Evolutionary conservation across 2,329 filamentous ascomycete species (phyloP).

Genomic region (Cytospora schulzeri): DNA sequence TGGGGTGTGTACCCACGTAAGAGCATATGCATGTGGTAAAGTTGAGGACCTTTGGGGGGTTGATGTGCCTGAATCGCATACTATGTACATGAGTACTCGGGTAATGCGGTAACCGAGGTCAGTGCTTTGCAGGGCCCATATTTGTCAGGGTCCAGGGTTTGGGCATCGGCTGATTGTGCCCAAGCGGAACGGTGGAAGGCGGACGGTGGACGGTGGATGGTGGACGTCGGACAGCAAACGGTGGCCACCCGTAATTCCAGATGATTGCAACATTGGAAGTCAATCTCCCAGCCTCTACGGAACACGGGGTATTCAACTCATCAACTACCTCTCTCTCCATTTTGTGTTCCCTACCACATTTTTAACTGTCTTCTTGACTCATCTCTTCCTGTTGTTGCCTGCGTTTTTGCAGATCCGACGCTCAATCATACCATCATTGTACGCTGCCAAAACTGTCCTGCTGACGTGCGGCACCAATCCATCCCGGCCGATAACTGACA

Average conservation of each 20-base stretch:
- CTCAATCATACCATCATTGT: not conserved
- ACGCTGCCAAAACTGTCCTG: not conserved
- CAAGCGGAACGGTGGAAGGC: conserved; percentile 1
- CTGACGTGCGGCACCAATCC: not conserved
- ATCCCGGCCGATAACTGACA: conserved; percentile 5
- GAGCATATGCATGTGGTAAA: too few species aligned
- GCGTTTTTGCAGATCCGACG: not conserved
- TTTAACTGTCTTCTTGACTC: conserved; percentile 8
- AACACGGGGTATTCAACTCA: conserved; percentile 1
- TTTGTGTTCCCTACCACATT: conserved; percentile 7
- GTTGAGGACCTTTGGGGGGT: too few species aligned
- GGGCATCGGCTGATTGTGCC: not conserved
- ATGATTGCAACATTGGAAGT: conserved; percentile 2
- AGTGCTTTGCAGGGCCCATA: not conserved
- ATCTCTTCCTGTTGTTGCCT: conserved; percentile 3
- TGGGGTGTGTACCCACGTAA: too few species aligned
- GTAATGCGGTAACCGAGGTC: not conserved
- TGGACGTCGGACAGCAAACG: conserved; percentile 2
- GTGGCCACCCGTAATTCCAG: not conserved
- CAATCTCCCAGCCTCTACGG: conserved; percentile 20
- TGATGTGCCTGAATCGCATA: too few species aligned
- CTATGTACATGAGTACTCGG: not conserved
- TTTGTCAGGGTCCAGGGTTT: not conserved
- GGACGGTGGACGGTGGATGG: not conserved
- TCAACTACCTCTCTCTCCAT: conserved; percentile 14